Base-by-base conservation (phyloP, 2,329 filamentous ascomycete genomes). In the Metarhizium guizhouense region DNA sequence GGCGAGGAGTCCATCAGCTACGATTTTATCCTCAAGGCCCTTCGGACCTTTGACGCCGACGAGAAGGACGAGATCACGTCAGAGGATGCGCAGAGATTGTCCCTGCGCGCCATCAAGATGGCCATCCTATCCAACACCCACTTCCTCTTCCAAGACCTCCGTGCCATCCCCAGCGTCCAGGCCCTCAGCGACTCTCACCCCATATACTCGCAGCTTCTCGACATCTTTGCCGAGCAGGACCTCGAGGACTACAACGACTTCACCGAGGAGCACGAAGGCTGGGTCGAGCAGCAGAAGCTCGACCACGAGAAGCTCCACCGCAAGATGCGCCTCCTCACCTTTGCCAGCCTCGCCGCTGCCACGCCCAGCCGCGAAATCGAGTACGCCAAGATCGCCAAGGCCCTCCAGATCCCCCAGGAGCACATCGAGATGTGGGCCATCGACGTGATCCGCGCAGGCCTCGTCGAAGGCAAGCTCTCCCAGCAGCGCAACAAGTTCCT, bases 371-470 rank as follows among this genome's bases (percentile, higher is more conserved):
- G 93, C 67, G 90, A 94, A 67, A 87, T 99, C 54, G 87, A 93
- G 58, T 99, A 99, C 75, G 79, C 81, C 62, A 83, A 83, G 67
- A 96, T 99, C 68, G 83, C 88, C 61, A 87, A 87, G 68, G 87
- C 90, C 6, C 84, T 99, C 50, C 87, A 94, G 73, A 85, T 99
- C 55, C 85, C 90, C 49, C 69, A 76, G 50, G 85, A 88, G 61
- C 90, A 97, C 60, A 90, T 97, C 47, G 94, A 99, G 80, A 88
- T 93, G 81, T 99, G 94, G 94, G 90, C 95, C 63, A 99, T 99
- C 67, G 94, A 99, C 71, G 92, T 95, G 63, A 96, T 99, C 74
- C 90, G 94, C 63, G 90, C 92, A 51, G 91, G 92, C 38, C 84
- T 99, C 42, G 90, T 99, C 53, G 94, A 99, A 78, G 94, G 94